These are phyloP conservation scores for Carnegiea gigantea DNA, from an alignment of 179 eudicot genomes.

Conservation along the genomic window DNA sequence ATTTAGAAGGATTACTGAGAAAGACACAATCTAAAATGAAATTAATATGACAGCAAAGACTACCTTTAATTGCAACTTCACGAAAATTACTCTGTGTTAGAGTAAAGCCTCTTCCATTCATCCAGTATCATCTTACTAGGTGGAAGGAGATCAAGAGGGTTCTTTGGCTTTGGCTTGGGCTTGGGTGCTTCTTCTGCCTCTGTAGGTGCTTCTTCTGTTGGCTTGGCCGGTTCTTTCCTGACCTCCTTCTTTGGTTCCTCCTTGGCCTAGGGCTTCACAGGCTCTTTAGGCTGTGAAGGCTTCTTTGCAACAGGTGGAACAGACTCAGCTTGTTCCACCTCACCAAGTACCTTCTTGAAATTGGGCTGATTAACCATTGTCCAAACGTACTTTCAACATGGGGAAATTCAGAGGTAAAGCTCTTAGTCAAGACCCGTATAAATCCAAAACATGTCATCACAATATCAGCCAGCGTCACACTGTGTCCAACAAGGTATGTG, in stretches of 20 bases:
- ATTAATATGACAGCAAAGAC: no score
- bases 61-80: conserved; percentile 84
- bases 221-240: conserved; percentile 49
- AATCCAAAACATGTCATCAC: conserved; percentile 52
- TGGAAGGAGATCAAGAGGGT: conserved; percentile 80
- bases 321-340: conserved; percentile 49
- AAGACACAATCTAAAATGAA: not conserved
- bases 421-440: conserved; percentile 49
- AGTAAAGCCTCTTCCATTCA: conserved; percentile 94
- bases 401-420: conserved; percentile 73
- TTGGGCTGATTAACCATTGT: conserved; percentile 75
- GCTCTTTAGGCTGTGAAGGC: conserved; percentile 22
- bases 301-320: conserved; percentile 61
- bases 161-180: conserved; percentile 85
- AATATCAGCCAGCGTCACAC: conserved; percentile 70
- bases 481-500: conserved; percentile 68
- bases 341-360: conserved; percentile 61
- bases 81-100: conserved; percentile 90
- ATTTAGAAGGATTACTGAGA: not conserved
- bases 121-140: conserved; percentile 85
- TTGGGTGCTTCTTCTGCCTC: conserved; percentile 80
- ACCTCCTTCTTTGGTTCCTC: conserved; percentile 59
- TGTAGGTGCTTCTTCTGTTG: conserved; percentile 39
- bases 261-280: conserved; percentile 61
- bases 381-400: conserved; percentile 77